Evolutionary conservation across 768 basidiomycete species (phyloP), one percentile per base, ranked within the genome.

Genomic region (Mycena metata): DNA sequence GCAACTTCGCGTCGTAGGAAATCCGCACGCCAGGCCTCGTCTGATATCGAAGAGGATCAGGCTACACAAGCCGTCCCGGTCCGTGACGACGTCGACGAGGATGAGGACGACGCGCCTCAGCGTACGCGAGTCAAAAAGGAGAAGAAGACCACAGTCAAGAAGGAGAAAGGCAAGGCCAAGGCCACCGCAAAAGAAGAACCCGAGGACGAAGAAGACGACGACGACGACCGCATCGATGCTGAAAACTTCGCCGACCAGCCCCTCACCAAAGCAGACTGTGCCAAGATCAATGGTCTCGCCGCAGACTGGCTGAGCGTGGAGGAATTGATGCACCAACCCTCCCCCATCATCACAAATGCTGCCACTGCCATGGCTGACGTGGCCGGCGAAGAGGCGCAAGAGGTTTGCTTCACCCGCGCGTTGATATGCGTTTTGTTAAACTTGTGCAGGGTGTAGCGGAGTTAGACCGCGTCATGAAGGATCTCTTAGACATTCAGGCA

Each of bases 381-480:
- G 50, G 89, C 90, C 45, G 84, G 80, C 2, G 85, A 84, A 21
- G 82, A 88, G 43, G 82, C 80, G 2, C 82, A 83, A 67, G 81
- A 88, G 80, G 92, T 91, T 55, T 66, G 83, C 73, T 23, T 50
- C 33, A 3, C 15, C 42, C 33, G 24, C 8, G 63, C 33, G 33
- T 57, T 30, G 33, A 26, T 23, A 21, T 24, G 39, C 24, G 60
- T 39, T 39, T 10, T 64, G 6, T 63, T 30, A 23, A 15, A 59
- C 57, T 72, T 54, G 54, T 57, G 42, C 64, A 92, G 91, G 82
- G 83, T 39, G 75, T 93, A 24, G 79, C 77, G 21, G 83, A 88
- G 68, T 82, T 96, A 5, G 94, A 96, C 65, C 43, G 52, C 23
- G 81, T 91, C 54, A 91, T 95, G 87, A 89, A 86, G 73, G 83